Percentiles rank a stretch among this genome's conserved stretches.
Evolutionary conservation across 768 basidiomycete genomes (phyloP).

Genomic region (Punctularia strigosozonata): DNA sequence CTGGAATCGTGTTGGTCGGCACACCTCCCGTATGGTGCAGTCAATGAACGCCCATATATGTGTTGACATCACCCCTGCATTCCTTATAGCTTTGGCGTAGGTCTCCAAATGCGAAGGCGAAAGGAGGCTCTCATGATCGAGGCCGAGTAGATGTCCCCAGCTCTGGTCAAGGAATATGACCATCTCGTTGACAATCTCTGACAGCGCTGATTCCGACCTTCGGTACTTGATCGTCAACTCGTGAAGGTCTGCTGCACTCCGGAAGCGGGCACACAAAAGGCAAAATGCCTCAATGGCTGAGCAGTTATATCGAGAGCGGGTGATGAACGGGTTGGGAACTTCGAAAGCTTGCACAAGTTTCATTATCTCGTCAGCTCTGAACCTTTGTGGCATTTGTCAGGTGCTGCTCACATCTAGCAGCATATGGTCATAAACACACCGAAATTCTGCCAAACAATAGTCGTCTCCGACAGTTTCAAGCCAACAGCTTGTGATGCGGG

Average conservation of each 20-base stretch:
- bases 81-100: constrained; percentile 10
- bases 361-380: constrained; percentile 5
- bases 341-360: constrained; percentile 5
- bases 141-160: constrained; percentile 13
- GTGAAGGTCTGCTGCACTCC: constrained; percentile 7
- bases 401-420: not conserved
- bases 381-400: constrained; percentile 8
- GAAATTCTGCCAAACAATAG: too few relatives aligned
- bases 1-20: constrained; percentile 7
- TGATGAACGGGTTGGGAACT: constrained; percentile 6
- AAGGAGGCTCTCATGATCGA: constrained; percentile 8
- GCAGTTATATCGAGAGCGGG: constrained; percentile 4
- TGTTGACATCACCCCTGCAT: constrained; percentile 7
- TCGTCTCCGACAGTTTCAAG: too few relatives aligned
- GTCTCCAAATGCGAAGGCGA: constrained; percentile 2
- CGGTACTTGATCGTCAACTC: constrained; percentile 9
- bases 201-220: constrained; percentile 10
- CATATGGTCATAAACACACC: too few relatives aligned
- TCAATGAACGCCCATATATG: constrained; percentile 14
- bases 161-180: constrained; percentile 6
- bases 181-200: constrained; percentile 10
- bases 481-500: too few relatives aligned
- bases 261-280: constrained; percentile 9
- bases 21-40: constrained; percentile 12
- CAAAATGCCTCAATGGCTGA: constrained; percentile 9